phyloP scores from a whole-genome alignment of 768 basidiomycete genomes.

The Saitozyma podzolica region DNA sequence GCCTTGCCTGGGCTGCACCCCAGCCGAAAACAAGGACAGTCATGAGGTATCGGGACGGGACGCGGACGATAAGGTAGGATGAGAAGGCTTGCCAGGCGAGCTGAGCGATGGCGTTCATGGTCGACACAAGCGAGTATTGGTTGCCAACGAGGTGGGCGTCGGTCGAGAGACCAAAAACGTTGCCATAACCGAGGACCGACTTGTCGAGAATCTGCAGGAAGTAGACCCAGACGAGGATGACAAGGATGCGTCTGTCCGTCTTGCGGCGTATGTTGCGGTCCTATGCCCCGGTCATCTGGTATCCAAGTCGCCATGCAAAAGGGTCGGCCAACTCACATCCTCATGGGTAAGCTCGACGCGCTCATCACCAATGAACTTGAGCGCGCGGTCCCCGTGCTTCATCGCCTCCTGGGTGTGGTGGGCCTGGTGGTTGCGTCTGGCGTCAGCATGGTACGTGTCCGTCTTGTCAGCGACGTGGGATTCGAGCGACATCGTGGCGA shows the following conservation, averaged over 20 bases:
- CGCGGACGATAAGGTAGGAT: conserved; percentile 45
- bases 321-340: conserved; percentile 33
- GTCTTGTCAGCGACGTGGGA: too few species aligned
- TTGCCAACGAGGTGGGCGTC: conserved; percentile 31
- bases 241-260: conserved; percentile 45
- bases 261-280: conserved; percentile 32
- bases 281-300: conserved; percentile 8
- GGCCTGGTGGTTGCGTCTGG: too few species aligned
- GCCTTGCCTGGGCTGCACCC: conserved; percentile 36
- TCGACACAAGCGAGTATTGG: conserved; percentile 39
- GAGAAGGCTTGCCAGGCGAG: conserved; percentile 49
- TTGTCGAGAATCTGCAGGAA: conserved; percentile 48
- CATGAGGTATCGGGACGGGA: conserved; percentile 43
- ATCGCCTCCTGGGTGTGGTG: too few species aligned
- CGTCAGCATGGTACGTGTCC: too few species aligned
- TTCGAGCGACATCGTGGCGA: too few species aligned
- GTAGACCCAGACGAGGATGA: conserved; percentile 46
- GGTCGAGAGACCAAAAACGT: conserved; percentile 42
- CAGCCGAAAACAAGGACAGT: conserved; percentile 44
- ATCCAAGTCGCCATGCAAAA: too few species aligned
- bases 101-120: conserved; percentile 45
- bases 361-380: too few species aligned
- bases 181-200: conserved; percentile 43
- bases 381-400: too few species aligned
- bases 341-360: conserved; percentile 40